Base-by-base conservation (phyloP, 2,329 filamentous ascomycete species). In the Epichloe hybrida region DNA sequence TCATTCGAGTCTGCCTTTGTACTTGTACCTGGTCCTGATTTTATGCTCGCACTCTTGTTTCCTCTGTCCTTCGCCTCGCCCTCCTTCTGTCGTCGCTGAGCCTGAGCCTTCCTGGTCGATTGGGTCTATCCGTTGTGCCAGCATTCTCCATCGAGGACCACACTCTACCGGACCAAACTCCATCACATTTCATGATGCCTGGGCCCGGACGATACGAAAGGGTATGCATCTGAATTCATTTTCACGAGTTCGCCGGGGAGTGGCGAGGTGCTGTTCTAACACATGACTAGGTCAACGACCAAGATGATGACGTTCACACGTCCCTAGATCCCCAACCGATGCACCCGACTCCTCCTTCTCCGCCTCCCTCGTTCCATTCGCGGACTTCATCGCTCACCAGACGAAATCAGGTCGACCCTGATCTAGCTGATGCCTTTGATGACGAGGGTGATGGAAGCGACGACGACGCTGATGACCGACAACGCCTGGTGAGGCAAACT, bases 391-490 rank as follows among this genome's bases (percentile, higher is more conserved):
- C 74, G 73, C 66, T 59, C 46, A 68, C 66, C 51, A 69, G 66
- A 48, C 62, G 60, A 50, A 65, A 61, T 54, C 65, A 61, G 8
- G 84, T 88, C 54, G 83, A 95, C 60, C 76, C 85, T 54, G 84
- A 87, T n/a, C 77, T 98, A 13, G 88, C 87, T 59, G 91, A 97
- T 64, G 89, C 93, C 1, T 98, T 98, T 66, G 91, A 88, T 64
- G 91, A 88, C 64, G 81, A 85, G 61, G 86, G 83, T 55, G 87
- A 84, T 54, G 84, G 85, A 55, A 83, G 83, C 62, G 85, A 86
- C 51, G 86, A 86, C 52, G 83, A 69, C 39, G 74, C 78, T 52
- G 88, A 94, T 65, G 88, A 95, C 66, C 79, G 89, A 58, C 88
- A 93, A 69, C 81, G 90, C 57, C 70, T 97, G 60, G 90, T 96